Evolutionary conservation across 176 grass and related monocot genomes (phyloP).

Genomic region (Oryza australiensis): DNA sequence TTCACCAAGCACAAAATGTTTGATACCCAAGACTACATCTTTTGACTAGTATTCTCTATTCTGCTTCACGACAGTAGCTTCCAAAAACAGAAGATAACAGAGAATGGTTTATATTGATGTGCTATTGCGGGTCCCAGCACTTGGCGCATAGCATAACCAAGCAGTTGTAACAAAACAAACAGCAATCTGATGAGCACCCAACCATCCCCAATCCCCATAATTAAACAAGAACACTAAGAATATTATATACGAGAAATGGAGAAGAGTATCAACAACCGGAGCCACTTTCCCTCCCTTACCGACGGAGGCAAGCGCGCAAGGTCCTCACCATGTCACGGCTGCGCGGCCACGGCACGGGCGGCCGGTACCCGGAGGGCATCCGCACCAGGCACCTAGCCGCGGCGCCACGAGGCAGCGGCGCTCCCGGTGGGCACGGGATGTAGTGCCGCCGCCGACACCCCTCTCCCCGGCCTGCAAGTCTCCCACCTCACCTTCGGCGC

Average conservation of each 20-base stretch:
- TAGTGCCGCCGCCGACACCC: slow-evolving; percentile 63
- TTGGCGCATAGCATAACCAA: not conserved
- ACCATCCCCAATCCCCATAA: not conserved
- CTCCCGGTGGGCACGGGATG: slow-evolving; percentile 87
- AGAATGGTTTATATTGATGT: not conserved
- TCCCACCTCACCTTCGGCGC: slow-evolving; percentile 56
- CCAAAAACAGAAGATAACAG: not conserved
- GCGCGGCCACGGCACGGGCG: slow-evolving; percentile 73
- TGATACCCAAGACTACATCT: not conserved
- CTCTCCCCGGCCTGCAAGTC: slow-evolving; percentile 57
- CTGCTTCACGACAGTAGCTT: not conserved
- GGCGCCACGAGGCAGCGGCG: slow-evolving; percentile 66
- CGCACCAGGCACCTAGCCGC: slow-evolving; percentile 62
- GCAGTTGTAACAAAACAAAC: not conserved
- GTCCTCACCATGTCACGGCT: slow-evolving; percentile 97
- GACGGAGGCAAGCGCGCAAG: slow-evolving; percentile 42
- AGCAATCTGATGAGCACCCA: not conserved
- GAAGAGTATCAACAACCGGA: slow-evolving; percentile 18
- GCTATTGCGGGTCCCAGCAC: not conserved
- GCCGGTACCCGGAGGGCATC: slow-evolving; percentile 56
- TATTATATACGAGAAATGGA: not conserved
- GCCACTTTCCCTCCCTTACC: slow-evolving; percentile 34
- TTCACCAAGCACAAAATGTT: not conserved
- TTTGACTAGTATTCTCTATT: not conserved
- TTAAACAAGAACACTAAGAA: not conserved